Conservation (phyloP, 805 yeast species). For the Candida mattraensis region DNA sequence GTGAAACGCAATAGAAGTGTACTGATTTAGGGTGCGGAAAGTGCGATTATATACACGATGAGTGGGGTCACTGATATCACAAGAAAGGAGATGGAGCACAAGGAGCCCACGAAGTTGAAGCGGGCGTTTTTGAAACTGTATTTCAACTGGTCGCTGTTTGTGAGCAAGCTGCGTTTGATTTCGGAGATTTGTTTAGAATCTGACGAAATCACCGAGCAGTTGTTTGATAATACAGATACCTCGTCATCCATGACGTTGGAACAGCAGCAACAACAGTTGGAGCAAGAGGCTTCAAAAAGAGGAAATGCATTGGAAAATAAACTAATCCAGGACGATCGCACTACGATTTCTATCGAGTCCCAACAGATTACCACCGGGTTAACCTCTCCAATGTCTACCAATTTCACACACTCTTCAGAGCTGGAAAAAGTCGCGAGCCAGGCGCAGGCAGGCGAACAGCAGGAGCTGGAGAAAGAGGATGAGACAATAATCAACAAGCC, state of each 20-base stretch:
- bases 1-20: no score
- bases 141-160: constrained; percentile 37
- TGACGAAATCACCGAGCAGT: constrained; percentile 49
- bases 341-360: constrained; percentile 14
- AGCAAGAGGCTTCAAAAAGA: constrained; percentile 1
- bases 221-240: constrained; percentile 39
- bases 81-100: not conserved
- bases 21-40: no score
- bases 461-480: constrained; percentile 2
- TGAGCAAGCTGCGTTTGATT: constrained; percentile 38
- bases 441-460: no score
- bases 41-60: no score
- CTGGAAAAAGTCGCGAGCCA: not conserved
- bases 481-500: no score
- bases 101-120: constrained; percentile 18
- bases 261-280: constrained; percentile 1
- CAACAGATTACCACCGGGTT: constrained; percentile 4
- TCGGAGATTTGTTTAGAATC: constrained; percentile 50
- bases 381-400: constrained; percentile 5
- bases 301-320: constrained; percentile 11
- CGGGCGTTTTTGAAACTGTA: constrained; percentile 38
- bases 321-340: constrained; percentile 15
- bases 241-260: constrained; percentile 5
- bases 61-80: not conserved
- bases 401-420: not conserved